A percentile compares a stretch with the other conserved stretches of the same genome.
These are phyloP conservation scores for Huntiella moniliformis DNA, from an alignment of 2,329 filamentous ascomycete species.

Conservation along the genomic window DNA sequence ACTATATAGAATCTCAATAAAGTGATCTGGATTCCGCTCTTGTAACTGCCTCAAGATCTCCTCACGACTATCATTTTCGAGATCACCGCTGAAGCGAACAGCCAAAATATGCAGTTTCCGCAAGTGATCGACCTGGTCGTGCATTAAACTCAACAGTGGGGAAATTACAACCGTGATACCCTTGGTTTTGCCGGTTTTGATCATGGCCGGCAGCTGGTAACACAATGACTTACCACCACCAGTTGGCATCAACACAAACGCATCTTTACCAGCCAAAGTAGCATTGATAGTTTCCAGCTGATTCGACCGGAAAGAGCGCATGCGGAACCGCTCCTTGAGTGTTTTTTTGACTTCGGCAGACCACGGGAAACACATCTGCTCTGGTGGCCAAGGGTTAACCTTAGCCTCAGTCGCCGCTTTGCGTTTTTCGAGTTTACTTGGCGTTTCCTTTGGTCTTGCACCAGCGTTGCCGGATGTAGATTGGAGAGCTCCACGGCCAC, in stretches of 20 bases:
- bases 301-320: slow-evolving; percentile 74
- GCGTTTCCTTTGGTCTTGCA: slow-evolving; percentile 26
- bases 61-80: slow-evolving; percentile 39
- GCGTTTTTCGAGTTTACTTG: slow-evolving; percentile 16
- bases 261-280: slow-evolving; percentile 69
- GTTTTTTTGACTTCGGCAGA: slow-evolving; percentile 65
- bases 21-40: slow-evolving; percentile 48
- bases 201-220: slow-evolving; percentile 81
- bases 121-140: slow-evolving; percentile 83
- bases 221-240: slow-evolving; percentile 93
- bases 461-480: slow-evolving; percentile 2
- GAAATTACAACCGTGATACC: slow-evolving; percentile 93
- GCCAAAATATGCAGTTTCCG: slow-evolving; percentile 58
- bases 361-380: slow-evolving; percentile 55
- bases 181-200: slow-evolving; percentile 59
- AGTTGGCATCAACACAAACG: slow-evolving; percentile 94
- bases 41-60: slow-evolving; percentile 47
- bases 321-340: slow-evolving; percentile 66
- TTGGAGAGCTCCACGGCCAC: background rate
- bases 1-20: slow-evolving; percentile 76
- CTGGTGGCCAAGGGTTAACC: slow-evolving; percentile 23
- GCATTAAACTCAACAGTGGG: slow-evolving; percentile 85
- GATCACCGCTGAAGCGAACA: slow-evolving; percentile 64
- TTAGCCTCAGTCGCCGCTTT: slow-evolving; percentile 15
- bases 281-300: slow-evolving; percentile 94